These are phyloP conservation scores for Pichia sp. DNA, from an alignment of 1,139 yeast genomes.

Conservation along the genomic window DNA sequence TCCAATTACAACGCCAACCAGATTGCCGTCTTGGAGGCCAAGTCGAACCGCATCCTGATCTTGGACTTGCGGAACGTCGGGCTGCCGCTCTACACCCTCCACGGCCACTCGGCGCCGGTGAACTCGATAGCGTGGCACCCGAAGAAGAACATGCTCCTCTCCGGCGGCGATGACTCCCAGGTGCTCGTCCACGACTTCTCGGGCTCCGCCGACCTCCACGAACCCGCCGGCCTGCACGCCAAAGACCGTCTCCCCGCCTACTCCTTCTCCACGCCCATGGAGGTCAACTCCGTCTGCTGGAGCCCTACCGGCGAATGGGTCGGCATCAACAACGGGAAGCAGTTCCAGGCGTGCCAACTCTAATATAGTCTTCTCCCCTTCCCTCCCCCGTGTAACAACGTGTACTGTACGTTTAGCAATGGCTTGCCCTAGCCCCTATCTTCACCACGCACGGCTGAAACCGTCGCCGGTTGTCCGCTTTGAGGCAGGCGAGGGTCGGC, in stretches of 20 bases:
- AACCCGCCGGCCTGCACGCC: not conserved
- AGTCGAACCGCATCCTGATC: constrained; percentile 60
- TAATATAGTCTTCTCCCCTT: not conserved
- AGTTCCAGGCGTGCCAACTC: constrained; percentile 63
- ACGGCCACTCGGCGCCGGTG: constrained; percentile 63
- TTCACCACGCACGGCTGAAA: not conserved
- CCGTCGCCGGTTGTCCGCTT: not conserved
- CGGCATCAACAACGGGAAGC: constrained; percentile 75
- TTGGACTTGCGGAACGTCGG: constrained; percentile 91
- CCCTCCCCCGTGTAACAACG: not conserved
- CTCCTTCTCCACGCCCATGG: constrained; percentile 58
- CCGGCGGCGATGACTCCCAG: constrained; percentile 91
- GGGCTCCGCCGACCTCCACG: constrained; percentile 22
- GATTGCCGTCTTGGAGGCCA: constrained; percentile 76
- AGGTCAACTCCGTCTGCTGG: constrained; percentile 79
- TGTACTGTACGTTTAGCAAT: not conserved
- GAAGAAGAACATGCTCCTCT: constrained; percentile 54
- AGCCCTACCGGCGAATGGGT: constrained; percentile 70
- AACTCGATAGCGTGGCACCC: constrained; percentile 87
- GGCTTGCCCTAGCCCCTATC: not conserved
- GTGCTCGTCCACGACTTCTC: constrained; percentile 79
- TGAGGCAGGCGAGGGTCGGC: no score
- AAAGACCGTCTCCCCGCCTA: constrained; percentile 37
- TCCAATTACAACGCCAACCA: constrained; percentile 76
- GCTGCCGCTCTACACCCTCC: constrained; percentile 62